phyloP scores from a whole-genome alignment of 2,329 filamentous ascomycete species.

The Huntiella moniliformis region DNA sequence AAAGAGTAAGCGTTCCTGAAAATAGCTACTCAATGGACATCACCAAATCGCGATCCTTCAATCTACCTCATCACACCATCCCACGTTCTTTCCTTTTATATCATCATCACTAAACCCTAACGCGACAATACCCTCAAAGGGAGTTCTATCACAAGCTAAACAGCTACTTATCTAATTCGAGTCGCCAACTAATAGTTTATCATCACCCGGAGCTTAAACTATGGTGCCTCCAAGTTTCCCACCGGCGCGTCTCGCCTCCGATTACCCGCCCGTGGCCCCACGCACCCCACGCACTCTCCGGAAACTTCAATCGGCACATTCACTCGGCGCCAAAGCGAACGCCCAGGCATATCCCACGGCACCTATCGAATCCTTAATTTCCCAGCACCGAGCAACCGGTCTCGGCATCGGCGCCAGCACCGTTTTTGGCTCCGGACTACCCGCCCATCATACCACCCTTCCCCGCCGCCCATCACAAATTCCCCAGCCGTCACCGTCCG shows the following conservation, averaged over 20 bases:
- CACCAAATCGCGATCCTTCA: too few relatives aligned
- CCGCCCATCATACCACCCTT: slow-evolving; percentile 16
- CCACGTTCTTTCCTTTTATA: too few relatives aligned
- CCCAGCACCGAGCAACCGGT: slow-evolving; percentile 32
- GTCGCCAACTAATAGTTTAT: too few relatives aligned
- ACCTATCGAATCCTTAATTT: slow-evolving; percentile 25
- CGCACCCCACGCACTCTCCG: slow-evolving; percentile 49
- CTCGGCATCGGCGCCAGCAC: slow-evolving; percentile 18
- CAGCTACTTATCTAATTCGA: too few relatives aligned
- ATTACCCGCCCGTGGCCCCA: slow-evolving; percentile 37
- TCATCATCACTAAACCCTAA: too few relatives aligned
- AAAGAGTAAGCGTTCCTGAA: too few relatives aligned
- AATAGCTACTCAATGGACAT: too few relatives aligned
- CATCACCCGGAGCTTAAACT: too few relatives aligned
- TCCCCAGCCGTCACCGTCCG: slow-evolving; percentile 11
- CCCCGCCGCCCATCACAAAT: slow-evolving; percentile 13
- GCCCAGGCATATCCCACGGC: slow-evolving; percentile 24
- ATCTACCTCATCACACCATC: too few relatives aligned
- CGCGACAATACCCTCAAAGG: too few relatives aligned
- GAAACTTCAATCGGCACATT: slow-evolving; percentile 59
- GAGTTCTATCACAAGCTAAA: too few relatives aligned
- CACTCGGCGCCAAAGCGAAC: slow-evolving; percentile 37
- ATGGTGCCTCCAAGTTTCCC: too few relatives aligned
- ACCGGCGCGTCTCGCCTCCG: slow-evolving; percentile 15
- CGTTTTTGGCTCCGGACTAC: slow-evolving; percentile 16